phyloP scores from a whole-genome alignment of 768 basidiomycete species.

The Russula ochroleuca region DNA sequence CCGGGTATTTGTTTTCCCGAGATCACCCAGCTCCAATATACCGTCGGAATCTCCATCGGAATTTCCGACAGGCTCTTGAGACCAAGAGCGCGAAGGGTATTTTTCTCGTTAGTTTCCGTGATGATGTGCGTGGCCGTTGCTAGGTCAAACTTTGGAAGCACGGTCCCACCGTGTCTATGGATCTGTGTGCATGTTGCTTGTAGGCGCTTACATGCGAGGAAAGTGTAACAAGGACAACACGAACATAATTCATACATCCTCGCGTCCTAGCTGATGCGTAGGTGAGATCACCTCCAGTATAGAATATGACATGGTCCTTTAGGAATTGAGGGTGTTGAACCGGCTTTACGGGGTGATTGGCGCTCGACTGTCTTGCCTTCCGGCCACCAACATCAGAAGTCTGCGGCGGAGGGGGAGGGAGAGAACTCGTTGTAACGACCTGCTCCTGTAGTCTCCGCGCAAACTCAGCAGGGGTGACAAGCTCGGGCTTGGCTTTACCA shows the following conservation, averaged over 20 bases:
- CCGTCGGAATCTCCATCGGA: conserved; percentile 36
- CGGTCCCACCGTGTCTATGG: conserved; percentile 55
- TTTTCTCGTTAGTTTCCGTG: conserved; percentile 38
- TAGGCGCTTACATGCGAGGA: not conserved
- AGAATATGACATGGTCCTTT: conserved; percentile 19
- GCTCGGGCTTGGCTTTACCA: conserved; percentile 17
- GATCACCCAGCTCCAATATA: conserved; percentile 24
- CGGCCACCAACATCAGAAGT: not conserved
- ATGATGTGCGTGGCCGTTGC: conserved; percentile 62
- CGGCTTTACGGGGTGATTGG: conserved; percentile 5
- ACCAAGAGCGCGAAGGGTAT: conserved; percentile 41
- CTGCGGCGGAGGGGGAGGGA: not conserved
- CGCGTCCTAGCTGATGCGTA: conserved; percentile 25
- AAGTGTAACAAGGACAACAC: not conserved
- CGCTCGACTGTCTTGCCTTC: conserved; percentile 1
- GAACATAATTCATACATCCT: conserved; percentile 23
- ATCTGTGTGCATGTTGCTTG: conserved; percentile 43
- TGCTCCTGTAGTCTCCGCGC: conserved; percentile 17
- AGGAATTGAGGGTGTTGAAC: conserved; percentile 11
- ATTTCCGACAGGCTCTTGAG: conserved; percentile 52
- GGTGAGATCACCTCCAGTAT: conserved; percentile 24
- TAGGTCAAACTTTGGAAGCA: conserved; percentile 57
- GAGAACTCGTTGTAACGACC: not conserved
- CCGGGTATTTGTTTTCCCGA: conserved; percentile 15
- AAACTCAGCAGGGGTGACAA: conserved; percentile 24